Percentiles rank a stretch among this genome's conserved stretches.
These are phyloP conservation scores for Oropetium thomaeum DNA, from an alignment of 176 grass and related monocot genomes.

Conservation along the genomic window DNA sequence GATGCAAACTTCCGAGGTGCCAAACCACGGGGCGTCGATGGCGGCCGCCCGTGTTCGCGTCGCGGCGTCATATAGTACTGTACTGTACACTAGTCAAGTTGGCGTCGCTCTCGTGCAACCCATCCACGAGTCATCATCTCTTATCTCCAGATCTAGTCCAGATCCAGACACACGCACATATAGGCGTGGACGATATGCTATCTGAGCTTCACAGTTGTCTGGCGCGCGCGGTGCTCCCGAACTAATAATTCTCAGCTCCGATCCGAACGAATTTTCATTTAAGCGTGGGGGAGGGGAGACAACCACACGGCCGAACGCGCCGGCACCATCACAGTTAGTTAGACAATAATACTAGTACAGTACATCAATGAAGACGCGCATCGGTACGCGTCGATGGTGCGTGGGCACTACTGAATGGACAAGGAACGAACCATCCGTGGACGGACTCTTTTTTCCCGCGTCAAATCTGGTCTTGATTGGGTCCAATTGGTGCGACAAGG, in stretches of 20 bases:
- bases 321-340: no score
- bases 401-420: not conserved
- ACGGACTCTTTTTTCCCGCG: not conserved
- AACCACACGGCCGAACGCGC: not conserved
- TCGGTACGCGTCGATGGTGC: not conserved
- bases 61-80: not conserved
- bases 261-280: not conserved
- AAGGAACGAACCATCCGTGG: not conserved
- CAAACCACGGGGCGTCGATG: not conserved
- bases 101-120: not conserved
- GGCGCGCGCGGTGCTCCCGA: not conserved
- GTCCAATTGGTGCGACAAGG: not conserved
- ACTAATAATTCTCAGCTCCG: not conserved
- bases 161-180: not conserved
- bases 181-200: not conserved
- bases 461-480: not conserved
- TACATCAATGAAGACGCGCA: not conserved
- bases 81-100: no score
- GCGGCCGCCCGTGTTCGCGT: not conserved
- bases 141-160: no score
- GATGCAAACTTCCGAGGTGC: not conserved
- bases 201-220: not conserved
- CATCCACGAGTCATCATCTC: not conserved
- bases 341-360: no score
- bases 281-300: not conserved